A percentile compares a stretch with the other conserved stretches of the same genome.
These are phyloP conservation scores for Selaginella moellendorffii DNA, from an alignment of 75 land plant genomes.

Conservation along the genomic window DNA sequence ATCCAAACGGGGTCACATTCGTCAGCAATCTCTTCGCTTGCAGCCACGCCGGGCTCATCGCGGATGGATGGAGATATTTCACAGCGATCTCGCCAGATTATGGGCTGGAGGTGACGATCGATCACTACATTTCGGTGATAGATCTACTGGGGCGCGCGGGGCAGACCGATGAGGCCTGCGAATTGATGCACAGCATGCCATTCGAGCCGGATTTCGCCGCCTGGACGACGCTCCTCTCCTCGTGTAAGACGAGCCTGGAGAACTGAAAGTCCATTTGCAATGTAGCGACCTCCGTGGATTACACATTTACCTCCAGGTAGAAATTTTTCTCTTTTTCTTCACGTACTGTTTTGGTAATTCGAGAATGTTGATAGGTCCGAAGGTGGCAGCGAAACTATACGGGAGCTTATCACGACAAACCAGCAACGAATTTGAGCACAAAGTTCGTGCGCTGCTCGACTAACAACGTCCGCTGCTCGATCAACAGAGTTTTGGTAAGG, in stretches of 20 bases:
- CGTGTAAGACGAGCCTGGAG: slow-evolving; percentile 15
- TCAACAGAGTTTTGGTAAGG: slow-evolving; percentile 88
- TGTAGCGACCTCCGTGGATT: too few species aligned
- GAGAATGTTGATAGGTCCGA: too few species aligned
- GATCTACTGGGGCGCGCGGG: slow-evolving; percentile 21
- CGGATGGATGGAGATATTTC: slow-evolving; percentile 15
- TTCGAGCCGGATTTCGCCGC: slow-evolving; percentile 13
- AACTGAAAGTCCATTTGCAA: too few species aligned
- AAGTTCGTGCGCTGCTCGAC: slow-evolving; percentile 92
- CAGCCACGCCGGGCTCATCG: too few species aligned
- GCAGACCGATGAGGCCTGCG: slow-evolving; percentile 11
- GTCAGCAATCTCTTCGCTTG: too few species aligned
- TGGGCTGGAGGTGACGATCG: slow-evolving; percentile 8
- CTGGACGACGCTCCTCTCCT: slow-evolving; percentile 19
- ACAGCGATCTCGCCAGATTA: slow-evolving; percentile 18
- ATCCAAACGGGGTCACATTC: background rate
- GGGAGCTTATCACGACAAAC: slow-evolving; percentile 80
- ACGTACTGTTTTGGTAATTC: too few species aligned
- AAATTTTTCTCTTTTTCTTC: too few species aligned
- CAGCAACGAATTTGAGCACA: slow-evolving; percentile 85
- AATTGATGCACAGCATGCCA: slow-evolving; percentile 16
- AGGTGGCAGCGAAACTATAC: too few species aligned
- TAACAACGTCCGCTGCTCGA: slow-evolving; percentile 91
- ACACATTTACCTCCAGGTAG: too few species aligned
- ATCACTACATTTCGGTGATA: slow-evolving; percentile 21